Percentiles rank a stretch among this genome's conserved stretches.
Conservation (phyloP, 805 yeast genomes). For the Wickerhamomyces subpelliculosus region DNA sequence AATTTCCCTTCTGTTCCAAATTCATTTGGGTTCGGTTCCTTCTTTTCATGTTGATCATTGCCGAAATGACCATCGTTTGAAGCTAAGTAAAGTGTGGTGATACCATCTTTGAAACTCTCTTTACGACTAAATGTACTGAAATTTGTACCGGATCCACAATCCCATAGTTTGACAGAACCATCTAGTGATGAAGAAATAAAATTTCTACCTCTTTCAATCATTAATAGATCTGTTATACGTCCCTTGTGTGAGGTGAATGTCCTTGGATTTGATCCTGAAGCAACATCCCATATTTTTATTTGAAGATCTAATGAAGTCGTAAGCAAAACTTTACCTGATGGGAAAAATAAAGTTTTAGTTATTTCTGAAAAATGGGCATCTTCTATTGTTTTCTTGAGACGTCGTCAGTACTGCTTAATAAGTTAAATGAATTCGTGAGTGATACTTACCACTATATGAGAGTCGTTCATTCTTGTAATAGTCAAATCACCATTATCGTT, state of each 20-base stretch:
- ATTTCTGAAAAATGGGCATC: conserved; percentile 48
- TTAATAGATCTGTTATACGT: conserved; percentile 39
- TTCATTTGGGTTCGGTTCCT: background rate
- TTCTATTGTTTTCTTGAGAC: conserved; percentile 15
- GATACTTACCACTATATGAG: background rate
- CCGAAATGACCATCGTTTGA: background rate
- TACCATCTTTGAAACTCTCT: conserved; percentile 28
- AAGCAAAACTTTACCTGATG: conserved; percentile 55
- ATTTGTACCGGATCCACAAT: conserved; percentile 48
- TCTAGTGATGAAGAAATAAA: conserved; percentile 48
- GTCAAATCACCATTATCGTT: conserved; percentile 26
- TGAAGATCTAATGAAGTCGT: conserved; percentile 54
- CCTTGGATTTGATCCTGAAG: conserved; percentile 42
- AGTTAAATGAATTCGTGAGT: background rate
- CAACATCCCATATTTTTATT: conserved; percentile 54
- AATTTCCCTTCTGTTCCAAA: background rate
- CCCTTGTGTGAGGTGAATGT: conserved; percentile 43
- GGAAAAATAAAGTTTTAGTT: conserved; percentile 42
- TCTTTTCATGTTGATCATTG: background rate
- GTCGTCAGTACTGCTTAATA: background rate
- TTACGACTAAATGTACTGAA: conserved; percentile 35
- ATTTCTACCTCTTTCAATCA: conserved; percentile 64
- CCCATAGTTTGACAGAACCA: conserved; percentile 61
- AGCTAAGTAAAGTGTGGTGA: conserved; percentile 20
- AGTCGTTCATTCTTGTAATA: conserved; percentile 8